phyloP scores from a whole-genome alignment of 2,329 filamentous ascomycete species.

The Fusarium sp. region DNA sequence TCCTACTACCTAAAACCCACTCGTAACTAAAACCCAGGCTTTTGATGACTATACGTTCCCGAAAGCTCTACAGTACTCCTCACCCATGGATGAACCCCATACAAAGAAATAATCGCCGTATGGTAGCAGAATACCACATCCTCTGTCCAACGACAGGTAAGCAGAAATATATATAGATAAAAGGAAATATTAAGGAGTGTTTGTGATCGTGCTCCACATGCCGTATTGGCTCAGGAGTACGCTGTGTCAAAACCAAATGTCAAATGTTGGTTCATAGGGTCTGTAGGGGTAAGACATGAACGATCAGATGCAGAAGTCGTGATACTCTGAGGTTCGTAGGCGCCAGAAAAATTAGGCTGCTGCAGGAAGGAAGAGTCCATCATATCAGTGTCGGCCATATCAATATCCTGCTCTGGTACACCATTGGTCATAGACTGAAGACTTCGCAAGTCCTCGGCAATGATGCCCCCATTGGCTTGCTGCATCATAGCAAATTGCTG shows the following conservation, averaged over 20 bases:
- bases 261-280: constrained; percentile 33
- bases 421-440: constrained; percentile 51
- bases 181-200: constrained; percentile 20
- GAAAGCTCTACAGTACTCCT: constrained; percentile 18
- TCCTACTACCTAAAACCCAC: constrained; percentile 23
- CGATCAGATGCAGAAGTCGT: constrained; percentile 40
- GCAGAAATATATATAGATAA: constrained; percentile 6
- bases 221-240: constrained; percentile 12
- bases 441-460: constrained; percentile 54
- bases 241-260: constrained; percentile 32
- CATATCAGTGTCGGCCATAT: constrained; percentile 53
- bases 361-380: constrained; percentile 47
- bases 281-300: constrained; percentile 40
- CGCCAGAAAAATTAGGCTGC: constrained; percentile 37
- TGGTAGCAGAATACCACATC: not conserved
- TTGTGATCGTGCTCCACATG: not conserved
- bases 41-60: constrained; percentile 7
- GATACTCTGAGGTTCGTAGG: constrained; percentile 42
- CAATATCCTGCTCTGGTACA: constrained; percentile 51
- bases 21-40: constrained; percentile 20
- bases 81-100: constrained; percentile 10
- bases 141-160: not conserved
- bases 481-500: constrained; percentile 50
- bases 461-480: constrained; percentile 50
- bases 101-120: not conserved